These are phyloP conservation scores for Eremothecium gossypii DNA, from an alignment of 1,139 yeast species.

Conservation along the genomic window DNA sequence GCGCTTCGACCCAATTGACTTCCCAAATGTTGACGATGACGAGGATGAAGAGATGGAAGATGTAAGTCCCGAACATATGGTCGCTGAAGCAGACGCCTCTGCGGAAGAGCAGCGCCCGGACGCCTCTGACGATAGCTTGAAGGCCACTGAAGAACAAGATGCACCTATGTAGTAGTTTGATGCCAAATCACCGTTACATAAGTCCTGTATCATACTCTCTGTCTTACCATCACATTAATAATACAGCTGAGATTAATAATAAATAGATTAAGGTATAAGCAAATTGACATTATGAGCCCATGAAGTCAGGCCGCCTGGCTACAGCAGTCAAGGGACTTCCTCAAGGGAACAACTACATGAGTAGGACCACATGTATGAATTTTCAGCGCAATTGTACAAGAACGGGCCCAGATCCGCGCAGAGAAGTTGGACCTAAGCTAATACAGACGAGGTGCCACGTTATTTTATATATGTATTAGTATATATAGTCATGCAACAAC, in stretches of 20 bases:
- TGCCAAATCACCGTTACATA: too few species aligned
- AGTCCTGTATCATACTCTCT: too few species aligned
- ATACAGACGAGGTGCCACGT: neutral
- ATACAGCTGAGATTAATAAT: too few species aligned
- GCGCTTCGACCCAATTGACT: slow-evolving; percentile 31
- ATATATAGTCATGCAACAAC: neutral
- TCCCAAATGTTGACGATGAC: slow-evolving; percentile 30
- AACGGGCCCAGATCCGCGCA: slow-evolving; percentile 84
- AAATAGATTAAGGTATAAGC: too few species aligned
- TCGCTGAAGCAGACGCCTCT: neutral
- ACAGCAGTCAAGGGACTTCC: slow-evolving; percentile 51
- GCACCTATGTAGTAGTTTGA: too few species aligned
- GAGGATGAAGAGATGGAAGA: slow-evolving; percentile 34
- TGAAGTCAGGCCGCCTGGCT: slow-evolving; percentile 66
- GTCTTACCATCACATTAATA: too few species aligned
- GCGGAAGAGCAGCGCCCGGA: neutral
- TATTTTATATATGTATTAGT: neutral
- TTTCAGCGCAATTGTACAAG: slow-evolving; percentile 71
- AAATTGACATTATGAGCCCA: too few species aligned
- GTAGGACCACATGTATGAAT: slow-evolving; percentile 86
- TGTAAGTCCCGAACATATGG: neutral
- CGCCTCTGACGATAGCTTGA: neutral
- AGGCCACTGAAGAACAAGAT: too few species aligned
- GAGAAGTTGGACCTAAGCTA: slow-evolving; percentile 51
- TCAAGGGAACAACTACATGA: slow-evolving; percentile 71